Evolutionary conservation across 2,329 filamentous ascomycete genomes (phyloP).

Genomic region (Aspergillus pseudoviridinutans): DNA sequence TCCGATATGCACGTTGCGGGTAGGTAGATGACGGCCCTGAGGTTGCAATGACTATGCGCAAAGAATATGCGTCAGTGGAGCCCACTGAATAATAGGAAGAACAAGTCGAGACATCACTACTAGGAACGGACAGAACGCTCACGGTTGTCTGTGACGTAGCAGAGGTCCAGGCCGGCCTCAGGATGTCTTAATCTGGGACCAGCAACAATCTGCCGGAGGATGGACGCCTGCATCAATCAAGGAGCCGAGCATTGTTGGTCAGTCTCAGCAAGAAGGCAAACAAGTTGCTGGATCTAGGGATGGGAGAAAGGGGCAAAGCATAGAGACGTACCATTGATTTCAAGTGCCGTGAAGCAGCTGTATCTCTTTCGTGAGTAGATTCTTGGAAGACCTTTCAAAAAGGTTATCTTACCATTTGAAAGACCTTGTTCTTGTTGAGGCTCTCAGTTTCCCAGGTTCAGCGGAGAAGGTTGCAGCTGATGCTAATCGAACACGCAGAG

Average conservation of each 20-base stretch:
- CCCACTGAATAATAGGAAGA: neutral
- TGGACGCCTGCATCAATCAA: constrained; percentile 52
- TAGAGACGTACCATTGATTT: constrained; percentile 10
- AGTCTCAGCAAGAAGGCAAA: constrained; percentile 11
- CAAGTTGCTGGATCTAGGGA: neutral
- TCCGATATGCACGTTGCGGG: constrained; percentile 88
- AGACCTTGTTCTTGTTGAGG: neutral
- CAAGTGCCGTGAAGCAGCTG: neutral
- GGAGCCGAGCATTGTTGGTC: constrained; percentile 12
- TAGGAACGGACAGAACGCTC: constrained; percentile 7
- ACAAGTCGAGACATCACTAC: neutral
- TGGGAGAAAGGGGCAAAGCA: neutral
- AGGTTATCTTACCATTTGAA: neutral
- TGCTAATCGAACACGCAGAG: neutral
- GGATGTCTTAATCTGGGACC: constrained; percentile 78
- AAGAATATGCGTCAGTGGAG: neutral
- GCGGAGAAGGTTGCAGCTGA: neutral
- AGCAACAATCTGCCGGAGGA: constrained; percentile 88
- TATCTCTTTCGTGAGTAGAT: neutral
- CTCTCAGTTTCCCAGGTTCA: neutral
- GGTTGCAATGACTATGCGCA: constrained; percentile 56
- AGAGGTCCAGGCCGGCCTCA: constrained; percentile 86
- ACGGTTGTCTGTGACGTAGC: constrained; percentile 84
- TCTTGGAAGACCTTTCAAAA: neutral
- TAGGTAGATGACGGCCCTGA: constrained; percentile 88